These are phyloP conservation scores for Gossypium rotundifolium DNA, from an alignment of 345 rosid species.

Conservation along the genomic window DNA sequence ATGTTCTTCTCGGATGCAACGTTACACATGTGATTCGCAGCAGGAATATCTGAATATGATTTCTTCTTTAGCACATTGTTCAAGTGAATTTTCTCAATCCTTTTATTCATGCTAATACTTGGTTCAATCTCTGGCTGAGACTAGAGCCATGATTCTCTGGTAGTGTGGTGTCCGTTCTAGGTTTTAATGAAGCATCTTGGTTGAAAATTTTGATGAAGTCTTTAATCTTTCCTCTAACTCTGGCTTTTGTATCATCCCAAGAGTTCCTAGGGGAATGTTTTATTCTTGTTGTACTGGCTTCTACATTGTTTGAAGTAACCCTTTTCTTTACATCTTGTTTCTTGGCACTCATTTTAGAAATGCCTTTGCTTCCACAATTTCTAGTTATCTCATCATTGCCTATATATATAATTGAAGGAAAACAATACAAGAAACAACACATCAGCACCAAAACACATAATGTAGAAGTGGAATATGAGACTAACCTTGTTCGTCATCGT, in stretches of 20 bases:
- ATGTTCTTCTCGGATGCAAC: conserved; percentile 30
- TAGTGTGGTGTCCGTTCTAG: conserved; percentile 15
- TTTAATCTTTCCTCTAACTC: conserved; percentile 57
- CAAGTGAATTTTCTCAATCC: conserved; percentile 23
- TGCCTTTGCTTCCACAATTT: conserved; percentile 30
- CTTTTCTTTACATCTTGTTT: conserved; percentile 30
- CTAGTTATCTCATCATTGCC: conserved; percentile 27
- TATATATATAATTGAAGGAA: conserved; percentile 17
- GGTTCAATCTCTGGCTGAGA: conserved; percentile 18
- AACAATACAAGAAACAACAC: neutral
- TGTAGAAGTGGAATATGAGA: conserved; percentile 11
- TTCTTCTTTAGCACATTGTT: conserved; percentile 15
- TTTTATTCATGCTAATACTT: conserved; percentile 16
- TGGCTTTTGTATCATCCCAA: conserved; percentile 31
- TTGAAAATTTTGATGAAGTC: conserved; percentile 75
- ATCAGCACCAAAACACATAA: conserved; percentile 7
- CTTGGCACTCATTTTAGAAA: conserved; percentile 28
- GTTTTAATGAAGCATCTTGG: conserved; percentile 43
- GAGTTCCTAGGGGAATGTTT: conserved; percentile 24
- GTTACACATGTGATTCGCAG: conserved; percentile 14
- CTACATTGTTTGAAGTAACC: conserved; percentile 9
- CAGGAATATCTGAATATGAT: conserved; percentile 17
- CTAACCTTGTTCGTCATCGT: conserved; percentile 28
- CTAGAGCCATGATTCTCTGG: conserved; percentile 37
- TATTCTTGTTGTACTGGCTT: conserved; percentile 25